Conservation (phyloP, 257 asterid genomes). For the Forsythia suspensa region DNA sequence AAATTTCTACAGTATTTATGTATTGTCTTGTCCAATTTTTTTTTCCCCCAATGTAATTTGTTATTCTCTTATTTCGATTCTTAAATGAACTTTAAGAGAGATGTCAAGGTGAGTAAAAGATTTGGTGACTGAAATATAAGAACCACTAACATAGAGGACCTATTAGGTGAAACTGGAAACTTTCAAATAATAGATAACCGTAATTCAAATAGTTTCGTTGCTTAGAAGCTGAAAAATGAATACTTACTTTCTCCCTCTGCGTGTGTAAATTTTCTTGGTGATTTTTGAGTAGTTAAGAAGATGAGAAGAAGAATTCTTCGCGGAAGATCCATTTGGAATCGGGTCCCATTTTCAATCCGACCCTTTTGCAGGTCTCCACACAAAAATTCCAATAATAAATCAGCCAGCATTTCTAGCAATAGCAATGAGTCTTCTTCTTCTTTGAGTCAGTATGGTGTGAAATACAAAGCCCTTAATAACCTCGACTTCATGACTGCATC, state of each 20-base stretch:
- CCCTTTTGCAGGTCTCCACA: slow-evolving; percentile 38
- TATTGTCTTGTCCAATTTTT: too few relatives aligned
- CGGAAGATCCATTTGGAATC: slow-evolving; percentile 40
- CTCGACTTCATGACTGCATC: not conserved
- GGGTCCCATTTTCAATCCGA: slow-evolving; percentile 29
- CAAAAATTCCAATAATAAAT: slow-evolving; percentile 17
- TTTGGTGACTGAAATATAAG: not conserved
- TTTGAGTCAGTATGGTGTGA: not conserved
- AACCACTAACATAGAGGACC: not conserved
- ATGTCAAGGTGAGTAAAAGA: too few relatives aligned
- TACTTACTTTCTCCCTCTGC: too few relatives aligned
- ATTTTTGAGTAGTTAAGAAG: slow-evolving; percentile 13
- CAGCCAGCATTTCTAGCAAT: slow-evolving; percentile 27
- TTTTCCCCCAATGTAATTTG: too few relatives aligned
- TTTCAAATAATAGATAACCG: too few relatives aligned
- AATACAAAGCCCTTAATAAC: not conserved
- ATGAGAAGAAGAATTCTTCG: slow-evolving; percentile 40
- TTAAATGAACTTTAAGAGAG: not conserved
- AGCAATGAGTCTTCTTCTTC: slow-evolving; percentile 44
- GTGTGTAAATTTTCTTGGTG: not conserved
- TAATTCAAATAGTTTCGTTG: too few relatives aligned
- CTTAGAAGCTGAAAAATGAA: too few relatives aligned
- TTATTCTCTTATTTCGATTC: not conserved
- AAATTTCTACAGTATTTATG: too few relatives aligned
- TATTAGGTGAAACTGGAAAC: not conserved